These are phyloP conservation scores for Metschnikowia noctiluminum DNA, from an alignment of 805 yeast species.

Conservation along the genomic window DNA sequence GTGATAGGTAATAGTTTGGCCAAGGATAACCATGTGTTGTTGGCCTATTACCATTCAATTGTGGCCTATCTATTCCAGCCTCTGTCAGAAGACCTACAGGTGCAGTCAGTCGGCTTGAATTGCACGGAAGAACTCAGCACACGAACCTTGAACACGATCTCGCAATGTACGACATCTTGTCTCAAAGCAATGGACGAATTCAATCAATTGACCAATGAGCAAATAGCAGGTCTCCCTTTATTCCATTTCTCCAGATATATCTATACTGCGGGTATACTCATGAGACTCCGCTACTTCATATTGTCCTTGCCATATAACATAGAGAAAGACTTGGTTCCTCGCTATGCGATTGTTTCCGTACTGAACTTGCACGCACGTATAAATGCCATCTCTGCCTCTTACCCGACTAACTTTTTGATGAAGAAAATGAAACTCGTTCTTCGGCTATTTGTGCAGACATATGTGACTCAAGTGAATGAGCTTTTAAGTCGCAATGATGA, in stretches of 20 bases:
- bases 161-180: conserved; percentile 53
- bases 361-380: conserved; percentile 28
- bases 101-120: conserved; percentile 4
- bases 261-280: conserved; percentile 63
- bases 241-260: conserved; percentile 54
- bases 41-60: conserved; percentile 57
- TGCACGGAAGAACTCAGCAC: conserved; percentile 19
- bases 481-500: conserved; percentile 25
- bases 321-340: conserved; percentile 47
- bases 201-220: conserved; percentile 40
- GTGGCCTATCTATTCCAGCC: conserved; percentile 69
- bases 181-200: conserved; percentile 48
- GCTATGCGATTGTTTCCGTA: conserved; percentile 36
- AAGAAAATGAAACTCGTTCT: conserved; percentile 54
- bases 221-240: conserved; percentile 56
- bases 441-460: conserved; percentile 59
- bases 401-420: conserved; percentile 45
- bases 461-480: conserved; percentile 49
- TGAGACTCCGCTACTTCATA: conserved; percentile 54
- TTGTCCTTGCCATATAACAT: conserved; percentile 47
- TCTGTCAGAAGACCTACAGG: conserved; percentile 23
- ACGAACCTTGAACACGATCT: conserved; percentile 41
- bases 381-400: conserved; percentile 24
- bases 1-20: conserved; percentile 37
- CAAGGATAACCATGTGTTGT: conserved; percentile 36